Conservation (phyloP, 257 asterid genomes). For the Orobanche coerulescens region DNA sequence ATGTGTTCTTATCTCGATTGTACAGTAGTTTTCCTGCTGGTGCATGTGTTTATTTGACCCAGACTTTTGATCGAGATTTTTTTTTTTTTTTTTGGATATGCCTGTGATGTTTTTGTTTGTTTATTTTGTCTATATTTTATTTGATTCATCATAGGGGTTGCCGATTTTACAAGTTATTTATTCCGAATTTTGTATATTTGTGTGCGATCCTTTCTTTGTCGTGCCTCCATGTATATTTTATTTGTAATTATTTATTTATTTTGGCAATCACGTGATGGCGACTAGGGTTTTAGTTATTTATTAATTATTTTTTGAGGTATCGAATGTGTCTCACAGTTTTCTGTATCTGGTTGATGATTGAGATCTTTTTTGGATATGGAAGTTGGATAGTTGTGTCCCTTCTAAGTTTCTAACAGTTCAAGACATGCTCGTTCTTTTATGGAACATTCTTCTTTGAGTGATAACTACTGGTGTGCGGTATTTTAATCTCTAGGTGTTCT, state of each 20-base stretch:
- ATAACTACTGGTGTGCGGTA: not conserved
- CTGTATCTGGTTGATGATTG: too few relatives aligned
- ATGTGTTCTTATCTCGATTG: too few relatives aligned
- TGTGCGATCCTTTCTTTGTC: not conserved
- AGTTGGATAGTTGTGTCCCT: too few relatives aligned
- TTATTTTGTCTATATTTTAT: not conserved
- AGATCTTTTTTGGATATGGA: too few relatives aligned
- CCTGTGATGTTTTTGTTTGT: not conserved
- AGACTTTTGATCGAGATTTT: too few relatives aligned
- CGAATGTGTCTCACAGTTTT: too few relatives aligned
- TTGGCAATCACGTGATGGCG: not conserved
- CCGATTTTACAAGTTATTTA: not conserved
- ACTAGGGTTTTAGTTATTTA: too few relatives aligned
- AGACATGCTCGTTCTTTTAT: not conserved
- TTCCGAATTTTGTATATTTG: not conserved
- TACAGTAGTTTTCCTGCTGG: too few relatives aligned
- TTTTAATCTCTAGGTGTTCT: slow-evolving; percentile 21
- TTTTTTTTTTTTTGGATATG: not conserved
- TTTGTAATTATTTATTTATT: not conserved
- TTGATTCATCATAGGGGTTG: not conserved
- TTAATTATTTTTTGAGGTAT: too few relatives aligned
- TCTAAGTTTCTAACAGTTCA: too few relatives aligned
- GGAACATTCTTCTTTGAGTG: not conserved
- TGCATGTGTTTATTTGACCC: too few relatives aligned
- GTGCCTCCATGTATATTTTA: too few relatives aligned